Evolutionary conservation across 1,139 yeast genomes (phyloP).

Genomic region (Pneumocystis jirovecii): DNA sequence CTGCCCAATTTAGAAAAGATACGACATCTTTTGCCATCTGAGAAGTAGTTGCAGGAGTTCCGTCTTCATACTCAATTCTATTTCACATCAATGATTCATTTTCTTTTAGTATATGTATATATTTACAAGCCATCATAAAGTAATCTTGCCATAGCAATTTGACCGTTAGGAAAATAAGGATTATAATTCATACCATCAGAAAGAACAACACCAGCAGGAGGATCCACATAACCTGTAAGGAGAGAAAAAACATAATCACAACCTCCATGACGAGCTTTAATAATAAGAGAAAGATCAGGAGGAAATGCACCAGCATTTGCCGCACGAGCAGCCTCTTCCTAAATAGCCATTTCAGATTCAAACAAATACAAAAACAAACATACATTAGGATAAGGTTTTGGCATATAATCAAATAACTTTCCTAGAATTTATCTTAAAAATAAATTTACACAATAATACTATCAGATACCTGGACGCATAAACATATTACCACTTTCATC

Average conservation of each 20-base stretch:
- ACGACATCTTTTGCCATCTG: conserved; percentile 99
- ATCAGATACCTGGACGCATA: conserved; percentile 57
- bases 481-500: conserved; percentile 98
- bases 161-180: conserved; percentile 99
- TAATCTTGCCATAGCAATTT: conserved; percentile 98
- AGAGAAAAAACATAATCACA: conserved; percentile 87
- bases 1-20: conserved; percentile 92
- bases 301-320: conserved; percentile 99
- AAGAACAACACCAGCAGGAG: conserved; percentile 91
- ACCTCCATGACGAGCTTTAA: conserved; percentile 98
- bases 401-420: conserved; percentile 89
- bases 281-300: conserved; percentile 92
- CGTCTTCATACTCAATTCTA: conserved; percentile 87
- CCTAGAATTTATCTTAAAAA: conserved; percentile 22
- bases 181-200: conserved; percentile 94
- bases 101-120: background rate
- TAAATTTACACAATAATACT: background rate
- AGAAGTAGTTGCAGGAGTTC: conserved; percentile 95
- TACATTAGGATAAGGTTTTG: conserved; percentile 77
- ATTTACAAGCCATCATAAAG: conserved; percentile 66
- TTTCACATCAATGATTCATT: background rate
- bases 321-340: conserved; percentile 96
- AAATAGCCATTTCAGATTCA: background rate
- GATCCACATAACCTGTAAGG: conserved; percentile 96
- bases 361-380: background rate